Base-by-base conservation (phyloP, 371 early-diverging fungal genomes). In the Gilbertella persicaria region DNA sequence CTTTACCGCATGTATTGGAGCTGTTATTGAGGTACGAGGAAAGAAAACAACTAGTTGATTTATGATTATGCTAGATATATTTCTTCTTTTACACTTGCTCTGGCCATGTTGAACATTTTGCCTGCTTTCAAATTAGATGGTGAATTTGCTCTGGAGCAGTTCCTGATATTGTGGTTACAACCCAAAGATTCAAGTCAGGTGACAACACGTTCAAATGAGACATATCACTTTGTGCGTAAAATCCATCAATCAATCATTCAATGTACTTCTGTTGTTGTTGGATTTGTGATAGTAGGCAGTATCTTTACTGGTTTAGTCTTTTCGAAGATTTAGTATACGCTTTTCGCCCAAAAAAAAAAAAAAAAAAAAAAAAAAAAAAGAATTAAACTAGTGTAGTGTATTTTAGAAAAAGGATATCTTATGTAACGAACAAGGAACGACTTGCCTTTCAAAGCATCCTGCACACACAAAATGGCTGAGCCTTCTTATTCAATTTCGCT, bases 81-180 rank as follows among this genome's bases (percentile, higher is more conserved):
- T 12, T 73, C 89, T 50, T 86, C 91, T 3, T 88, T 92, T 50
- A 88, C 91, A 7, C 29, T 88, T 14, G 93, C 91, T 10, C 69
- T 92, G 38, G 81, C 88, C 6, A 55, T 92, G 17, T 67, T 92
- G 19, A 92, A 92, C 65, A 89, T 91, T 49, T 66, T 90, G 5
- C 93, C 93, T 0, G 90, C 90, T 1, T 83, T 82, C 45, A 71
- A 84, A 35, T 61, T 92, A 50, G 93, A 92, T 61, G 93, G 93
- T 6, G 78, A 90, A 29, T 87, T 83, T 59, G 84, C 87, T 0
- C 60, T 90, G 35, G 55, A 62, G 10, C 69, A 73, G 29, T 62
- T 77, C 2, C 17, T 84, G 3, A 46, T 67, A 14, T 26, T 66
- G 21, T 21, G 66, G 6, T 19, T 67, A 21, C 60, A 64, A 19